phyloP scores from a whole-genome alignment of 768 basidiomycete genomes.

The Daedaleopsis sinensis region DNA sequence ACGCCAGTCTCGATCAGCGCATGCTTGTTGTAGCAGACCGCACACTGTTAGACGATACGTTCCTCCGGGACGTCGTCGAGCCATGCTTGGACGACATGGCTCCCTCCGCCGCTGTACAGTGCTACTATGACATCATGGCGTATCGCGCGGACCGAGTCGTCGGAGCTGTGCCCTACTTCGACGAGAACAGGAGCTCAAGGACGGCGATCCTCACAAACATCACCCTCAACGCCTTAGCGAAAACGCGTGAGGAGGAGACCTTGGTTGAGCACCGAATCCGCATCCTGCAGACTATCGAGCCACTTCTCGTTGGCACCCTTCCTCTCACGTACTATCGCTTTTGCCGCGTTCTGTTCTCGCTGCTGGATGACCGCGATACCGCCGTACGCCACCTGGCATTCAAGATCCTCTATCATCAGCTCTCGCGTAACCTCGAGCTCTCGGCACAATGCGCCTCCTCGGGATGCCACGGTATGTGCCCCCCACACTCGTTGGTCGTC shows the following conservation, averaged over 20 bases:
- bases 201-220: slow-evolving; percentile 14
- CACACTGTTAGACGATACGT: slow-evolving; percentile 14
- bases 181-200: slow-evolving; percentile 2
- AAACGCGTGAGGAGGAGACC: neutral
- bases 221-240: slow-evolving; percentile 13
- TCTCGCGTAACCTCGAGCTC: slow-evolving; percentile 9
- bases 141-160: slow-evolving; percentile 18
- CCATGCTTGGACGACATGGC: slow-evolving; percentile 17
- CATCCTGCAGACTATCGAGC: slow-evolving; percentile 13
- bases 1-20: slow-evolving; percentile 13
- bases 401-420: slow-evolving; percentile 17
- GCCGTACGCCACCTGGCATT: slow-evolving; percentile 13
- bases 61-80: slow-evolving; percentile 13
- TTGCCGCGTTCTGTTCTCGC: slow-evolving; percentile 7
- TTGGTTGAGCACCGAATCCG: slow-evolving; percentile 6
- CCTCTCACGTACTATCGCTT: slow-evolving; percentile 9
- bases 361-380: slow-evolving; percentile 9
- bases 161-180: slow-evolving; percentile 12
- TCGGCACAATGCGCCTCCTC: slow-evolving; percentile 4
- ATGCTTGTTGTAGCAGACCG: slow-evolving; percentile 15
- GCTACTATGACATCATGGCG: slow-evolving; percentile 14
- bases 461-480: slow-evolving; percentile 8
- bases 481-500: too few species aligned
- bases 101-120: slow-evolving; percentile 4
- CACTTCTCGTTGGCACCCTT: slow-evolving; percentile 11